Evolutionary conservation across 148 eudicot species (phyloP), one percentile per base, ranked within the genome.

Genomic region (Talinum fruticosum): DNA sequence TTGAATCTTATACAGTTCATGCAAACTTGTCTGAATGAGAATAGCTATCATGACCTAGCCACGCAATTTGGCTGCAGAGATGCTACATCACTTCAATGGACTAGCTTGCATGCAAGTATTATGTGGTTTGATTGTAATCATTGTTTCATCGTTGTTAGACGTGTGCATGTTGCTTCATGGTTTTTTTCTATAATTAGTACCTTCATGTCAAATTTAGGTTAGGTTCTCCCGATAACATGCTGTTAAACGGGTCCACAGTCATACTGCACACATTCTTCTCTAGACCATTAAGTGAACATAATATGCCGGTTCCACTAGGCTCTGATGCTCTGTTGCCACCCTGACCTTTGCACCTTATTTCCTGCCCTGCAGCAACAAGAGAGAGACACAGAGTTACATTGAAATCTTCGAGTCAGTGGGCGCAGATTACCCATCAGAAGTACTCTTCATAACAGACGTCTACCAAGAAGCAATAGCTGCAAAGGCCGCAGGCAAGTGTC

Each of bases 391-490:
- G 45, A 93, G 97, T 81, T 95, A 95, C 68, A 59, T 83, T 8
- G 91, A 90, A 76, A 95, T 95, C 65, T 76, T 87, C 15, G 89
- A 91, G 81, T 88, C 92, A n/a, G 37, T 95, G 36, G 97, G 99
- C 35, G 99, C 91, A 28, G 94, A 95, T 84, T 76, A 85, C 54
- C 92, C 97, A 37, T 88, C 99, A 5, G 85, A 90, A 68, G 85
- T 95, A 72, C 85, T 95, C 28, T 95, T 95, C 65, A 76, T 95
- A 36, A 95, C 97, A 2, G 99, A 95, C 66, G 90, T 95, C 69
- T 91, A 85, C 78, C 89, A 91, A 87, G 99, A 95, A 88, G 99
- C 97, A 37, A 87, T 84, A 30, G 97, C 99, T 74, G 99, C 99
- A 64, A 86, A 85, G 83, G 89, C 93, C 45, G 97, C 99, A 76